Base-by-base conservation (phyloP, 2,329 filamentous ascomycete species). In the Sclerotinia nivalis region DNA sequence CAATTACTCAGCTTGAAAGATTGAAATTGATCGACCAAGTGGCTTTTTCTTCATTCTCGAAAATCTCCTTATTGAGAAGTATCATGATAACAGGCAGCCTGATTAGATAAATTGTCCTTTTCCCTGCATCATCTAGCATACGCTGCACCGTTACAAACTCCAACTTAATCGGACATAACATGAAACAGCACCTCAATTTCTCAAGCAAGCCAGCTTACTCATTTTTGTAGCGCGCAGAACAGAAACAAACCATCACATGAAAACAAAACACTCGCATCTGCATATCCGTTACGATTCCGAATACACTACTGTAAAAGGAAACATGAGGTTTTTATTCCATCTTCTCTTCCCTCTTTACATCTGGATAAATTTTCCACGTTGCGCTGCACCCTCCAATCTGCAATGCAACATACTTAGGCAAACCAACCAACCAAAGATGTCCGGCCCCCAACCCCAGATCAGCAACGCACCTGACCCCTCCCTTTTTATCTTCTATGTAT, bases 361-460 rank as follows among this genome's bases (percentile, higher is more conserved):
- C 34, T 43, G 67, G 49, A 65, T 64, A 55, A 55, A 37, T 65
- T 47, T 56, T 64, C 67, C 67, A 69, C 37, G 58, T 55, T 69
- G 58, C 22, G 67, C 50, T 66, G 50, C 62, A 64, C 25, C 25
- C 67, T 25, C 28, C 56, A 64, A 64, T 47, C 49, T 64, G 58
- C 34, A 62, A 64, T 69, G 56, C 37, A 61, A 40, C 37, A 50
- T 31, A 43, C 34, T n/a, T 18, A 37, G 45, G 13, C 45, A 62
- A 45, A 64, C 37, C 40, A 37, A 45, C 67, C 59, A 69, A 56
- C 59, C 67, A 69, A 34, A 25, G 12, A 40, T 25, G 5, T 18
- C 31, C 40, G 40, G 67, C 67, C 59, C 66, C 58, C 59, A 69
- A 64, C 31, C 47, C 58, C 56, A 52, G 66, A 64, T 69, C 56